These are phyloP conservation scores for Trichosanthes truncata DNA, from an alignment of 306 rosid genomes.

Conservation along the genomic window DNA sequence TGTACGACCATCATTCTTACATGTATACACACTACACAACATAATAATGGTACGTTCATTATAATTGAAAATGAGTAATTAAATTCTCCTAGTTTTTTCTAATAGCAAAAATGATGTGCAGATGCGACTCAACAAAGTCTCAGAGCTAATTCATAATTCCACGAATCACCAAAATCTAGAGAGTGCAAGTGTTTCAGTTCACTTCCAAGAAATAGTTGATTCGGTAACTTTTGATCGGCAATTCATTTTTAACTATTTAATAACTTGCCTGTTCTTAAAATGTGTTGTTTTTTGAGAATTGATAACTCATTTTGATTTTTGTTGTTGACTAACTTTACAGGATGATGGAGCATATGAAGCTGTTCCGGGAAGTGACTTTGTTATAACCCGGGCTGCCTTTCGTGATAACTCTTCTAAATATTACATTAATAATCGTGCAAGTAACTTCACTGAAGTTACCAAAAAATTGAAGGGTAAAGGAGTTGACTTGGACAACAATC, in stretches of 20 bases:
- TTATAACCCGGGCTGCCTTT: slow-evolving; percentile 72
- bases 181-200: slow-evolving; percentile 93
- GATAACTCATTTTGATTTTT: background rate
- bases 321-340: slow-evolving; percentile 23
- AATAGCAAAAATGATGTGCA: slow-evolving; percentile 15
- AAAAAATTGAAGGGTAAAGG: slow-evolving; percentile 92
- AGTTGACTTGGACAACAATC: slow-evolving; percentile 91
- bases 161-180: slow-evolving; percentile 87
- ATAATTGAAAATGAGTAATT: background rate
- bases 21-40: background rate
- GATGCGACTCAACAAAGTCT: slow-evolving; percentile 94
- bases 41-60: background rate
- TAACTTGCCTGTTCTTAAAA: no score
- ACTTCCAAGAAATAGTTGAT: slow-evolving; percentile 86
- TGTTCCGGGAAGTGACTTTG: slow-evolving; percentile 81
- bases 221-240: slow-evolving; percentile 30
- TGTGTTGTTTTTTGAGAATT: background rate
- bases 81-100: background rate
- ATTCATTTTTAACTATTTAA: background rate
- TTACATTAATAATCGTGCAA: slow-evolving; percentile 63
- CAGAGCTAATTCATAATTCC: slow-evolving; percentile 95
- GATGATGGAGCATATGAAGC: slow-evolving; percentile 66
- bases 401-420: slow-evolving; percentile 93
- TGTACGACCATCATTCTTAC: background rate
- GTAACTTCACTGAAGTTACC: slow-evolving; percentile 95